Conservation (phyloP, 805 yeast species). For the Hanseniaspora meyeri region DNA sequence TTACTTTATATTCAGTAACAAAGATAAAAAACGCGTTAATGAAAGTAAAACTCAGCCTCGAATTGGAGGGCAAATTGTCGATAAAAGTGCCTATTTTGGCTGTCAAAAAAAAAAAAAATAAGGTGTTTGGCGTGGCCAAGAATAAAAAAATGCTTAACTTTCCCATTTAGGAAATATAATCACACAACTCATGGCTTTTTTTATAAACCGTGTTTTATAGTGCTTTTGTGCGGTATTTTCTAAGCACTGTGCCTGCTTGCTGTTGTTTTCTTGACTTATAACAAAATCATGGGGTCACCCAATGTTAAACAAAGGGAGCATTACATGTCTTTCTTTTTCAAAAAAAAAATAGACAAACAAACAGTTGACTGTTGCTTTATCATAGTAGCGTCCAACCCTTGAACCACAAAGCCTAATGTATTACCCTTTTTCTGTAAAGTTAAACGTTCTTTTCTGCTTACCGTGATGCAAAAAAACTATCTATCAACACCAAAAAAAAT, state of each 20-base stretch:
- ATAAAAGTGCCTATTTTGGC: background rate
- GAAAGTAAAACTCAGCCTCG: background rate
- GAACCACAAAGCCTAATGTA: too few species aligned
- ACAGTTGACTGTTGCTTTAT: too few species aligned
- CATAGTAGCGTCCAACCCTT: too few species aligned
- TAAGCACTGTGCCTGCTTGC: background rate
- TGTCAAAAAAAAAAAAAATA: background rate
- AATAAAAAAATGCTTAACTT: too few species aligned
- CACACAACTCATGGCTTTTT: background rate
- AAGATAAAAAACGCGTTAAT: background rate
- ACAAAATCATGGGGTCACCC: too few species aligned
- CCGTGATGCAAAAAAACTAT: too few species aligned
- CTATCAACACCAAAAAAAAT: too few species aligned
- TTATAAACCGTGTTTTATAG: background rate
- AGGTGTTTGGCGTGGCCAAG: background rate
- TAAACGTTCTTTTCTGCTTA: too few species aligned
- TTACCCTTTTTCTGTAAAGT: too few species aligned
- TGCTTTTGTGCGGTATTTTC: background rate
- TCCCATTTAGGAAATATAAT: background rate
- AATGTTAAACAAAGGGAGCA: background rate
- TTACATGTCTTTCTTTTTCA: too few species aligned
- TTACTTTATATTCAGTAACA: background rate
- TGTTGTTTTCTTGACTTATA: too few species aligned
- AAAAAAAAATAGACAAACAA: too few species aligned
- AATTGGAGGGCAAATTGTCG: background rate